A percentile compares a stretch with the other conserved stretches of the same genome.
These are phyloP conservation scores for Nakataea oryzae DNA, from an alignment of 2,329 filamentous ascomycete species.

Conservation along the genomic window DNA sequence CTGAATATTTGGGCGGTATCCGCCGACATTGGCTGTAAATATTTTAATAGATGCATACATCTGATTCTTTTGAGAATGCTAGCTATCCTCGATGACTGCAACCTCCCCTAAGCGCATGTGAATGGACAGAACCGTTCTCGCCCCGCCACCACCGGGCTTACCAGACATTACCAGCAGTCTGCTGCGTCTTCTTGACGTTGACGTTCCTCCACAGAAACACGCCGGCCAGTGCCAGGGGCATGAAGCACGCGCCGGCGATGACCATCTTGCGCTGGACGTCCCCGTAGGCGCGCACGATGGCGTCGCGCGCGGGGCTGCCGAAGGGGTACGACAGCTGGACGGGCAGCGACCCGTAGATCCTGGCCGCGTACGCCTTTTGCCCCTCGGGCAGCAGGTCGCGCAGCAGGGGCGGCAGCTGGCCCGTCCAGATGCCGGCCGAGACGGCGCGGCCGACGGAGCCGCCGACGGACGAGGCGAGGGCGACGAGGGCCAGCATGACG, in stretches of 20 bases:
- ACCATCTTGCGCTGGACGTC: slow-evolving; percentile 31
- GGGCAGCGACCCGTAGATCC: slow-evolving; percentile 41
- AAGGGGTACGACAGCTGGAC: slow-evolving; percentile 39
- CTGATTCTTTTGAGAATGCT: no score
- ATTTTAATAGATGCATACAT: no score
- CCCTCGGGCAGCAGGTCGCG: slow-evolving; percentile 28
- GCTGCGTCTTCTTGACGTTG: slow-evolving; percentile 7
- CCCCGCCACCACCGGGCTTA: background rate
- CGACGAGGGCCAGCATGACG: slow-evolving; percentile 32
- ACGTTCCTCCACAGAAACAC: slow-evolving; percentile 9
- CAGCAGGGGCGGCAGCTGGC: slow-evolving; percentile 9
- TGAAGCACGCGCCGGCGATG: slow-evolving; percentile 18
- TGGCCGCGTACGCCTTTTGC: slow-evolving; percentile 22
- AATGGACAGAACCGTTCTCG: background rate
- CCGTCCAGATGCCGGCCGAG: slow-evolving; percentile 30
- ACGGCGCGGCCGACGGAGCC: slow-evolving; percentile 33
- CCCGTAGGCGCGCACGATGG: slow-evolving; percentile 34
- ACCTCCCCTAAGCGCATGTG: no score
- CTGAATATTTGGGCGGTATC: no score
- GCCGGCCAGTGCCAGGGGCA: slow-evolving; percentile 20
- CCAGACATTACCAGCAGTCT: background rate
- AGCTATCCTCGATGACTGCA: no score
- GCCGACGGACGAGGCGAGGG: slow-evolving; percentile 31
- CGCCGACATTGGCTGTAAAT: no score
- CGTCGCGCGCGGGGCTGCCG: slow-evolving; percentile 29